Conservation (phyloP, 169 alveolate genomes). For the Eimeria praecox region DNA sequence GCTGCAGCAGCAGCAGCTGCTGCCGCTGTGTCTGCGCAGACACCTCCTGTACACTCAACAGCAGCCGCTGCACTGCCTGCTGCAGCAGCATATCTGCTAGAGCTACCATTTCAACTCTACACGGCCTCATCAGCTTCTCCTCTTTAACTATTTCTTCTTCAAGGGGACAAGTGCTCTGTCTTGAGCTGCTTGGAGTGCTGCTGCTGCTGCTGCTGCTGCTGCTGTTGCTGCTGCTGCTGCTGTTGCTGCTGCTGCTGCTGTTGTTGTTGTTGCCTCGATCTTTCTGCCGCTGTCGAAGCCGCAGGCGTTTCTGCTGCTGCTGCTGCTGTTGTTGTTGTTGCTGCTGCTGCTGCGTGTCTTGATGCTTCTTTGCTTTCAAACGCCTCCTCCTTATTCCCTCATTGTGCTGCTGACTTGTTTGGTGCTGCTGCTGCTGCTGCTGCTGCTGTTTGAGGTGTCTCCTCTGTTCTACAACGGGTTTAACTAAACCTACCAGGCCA, state of each 20-base stretch:
- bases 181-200: background rate
- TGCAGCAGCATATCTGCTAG: slow-evolving; percentile 54
- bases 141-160: background rate
- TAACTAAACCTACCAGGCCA: slow-evolving; percentile 72
- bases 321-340: background rate
- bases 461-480: slow-evolving; percentile 26
- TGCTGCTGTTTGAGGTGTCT: background rate
- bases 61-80: slow-evolving; percentile 41
- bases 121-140: slow-evolving; percentile 37
- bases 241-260: background rate
- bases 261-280: background rate
- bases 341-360: background rate
- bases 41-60: slow-evolving; percentile 19
- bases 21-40: background rate
- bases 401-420: background rate
- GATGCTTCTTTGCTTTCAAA: slow-evolving; percentile 31
- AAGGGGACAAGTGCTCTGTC: background rate
- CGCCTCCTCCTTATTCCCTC: too few relatives aligned
- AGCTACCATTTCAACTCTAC: slow-evolving; percentile 12
- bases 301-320: background rate
- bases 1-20: background rate
- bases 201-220: background rate
- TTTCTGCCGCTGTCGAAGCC: too few relatives aligned
- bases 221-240: background rate
- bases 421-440: background rate